These are phyloP conservation scores for Edaphochlamys debaryana DNA, from an alignment of 139 green algal species.

Conservation along the genomic window DNA sequence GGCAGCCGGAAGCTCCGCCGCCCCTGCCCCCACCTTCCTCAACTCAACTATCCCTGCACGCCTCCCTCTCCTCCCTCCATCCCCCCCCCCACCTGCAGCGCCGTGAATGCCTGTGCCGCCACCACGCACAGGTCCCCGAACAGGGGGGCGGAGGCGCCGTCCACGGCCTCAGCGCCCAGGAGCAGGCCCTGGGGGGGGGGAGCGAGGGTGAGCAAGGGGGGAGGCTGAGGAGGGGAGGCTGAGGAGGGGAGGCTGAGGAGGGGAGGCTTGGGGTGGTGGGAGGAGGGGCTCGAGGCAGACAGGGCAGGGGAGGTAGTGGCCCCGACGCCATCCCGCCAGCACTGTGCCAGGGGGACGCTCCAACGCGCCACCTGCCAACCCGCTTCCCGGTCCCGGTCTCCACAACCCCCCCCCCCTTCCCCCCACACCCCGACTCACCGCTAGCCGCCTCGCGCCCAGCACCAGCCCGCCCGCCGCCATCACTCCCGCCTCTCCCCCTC, in stretches of 20 bases:
- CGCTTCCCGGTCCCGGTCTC: no score
- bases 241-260: no score
- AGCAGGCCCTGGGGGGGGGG: not conserved
- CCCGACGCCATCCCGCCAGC: no score
- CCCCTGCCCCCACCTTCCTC: no score
- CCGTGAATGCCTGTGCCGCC: slow-evolving; percentile 55
- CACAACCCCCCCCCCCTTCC: no score
- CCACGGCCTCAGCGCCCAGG: slow-evolving; percentile 7
- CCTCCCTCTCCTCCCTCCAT: no score
- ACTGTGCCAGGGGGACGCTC: no score
- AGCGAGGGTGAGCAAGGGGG: no score
- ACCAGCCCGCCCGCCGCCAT: not conserved
- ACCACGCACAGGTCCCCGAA: slow-evolving; percentile 85
- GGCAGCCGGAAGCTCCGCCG: no score
- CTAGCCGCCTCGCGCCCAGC: not conserved
- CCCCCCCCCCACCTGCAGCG: slow-evolving; percentile 43
- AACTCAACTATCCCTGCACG: no score
- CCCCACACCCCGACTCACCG: slow-evolving; percentile 14
- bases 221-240: no score
- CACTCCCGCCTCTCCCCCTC: not conserved
- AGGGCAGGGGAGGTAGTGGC: not conserved
- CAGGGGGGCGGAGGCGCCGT: slow-evolving; percentile 59
- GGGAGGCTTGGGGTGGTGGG: not conserved
- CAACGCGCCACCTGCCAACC: no score
- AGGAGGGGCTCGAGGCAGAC: not conserved